phyloP scores from a whole-genome alignment of 2,329 filamentous ascomycete genomes.

The Alternaria solani region DNA sequence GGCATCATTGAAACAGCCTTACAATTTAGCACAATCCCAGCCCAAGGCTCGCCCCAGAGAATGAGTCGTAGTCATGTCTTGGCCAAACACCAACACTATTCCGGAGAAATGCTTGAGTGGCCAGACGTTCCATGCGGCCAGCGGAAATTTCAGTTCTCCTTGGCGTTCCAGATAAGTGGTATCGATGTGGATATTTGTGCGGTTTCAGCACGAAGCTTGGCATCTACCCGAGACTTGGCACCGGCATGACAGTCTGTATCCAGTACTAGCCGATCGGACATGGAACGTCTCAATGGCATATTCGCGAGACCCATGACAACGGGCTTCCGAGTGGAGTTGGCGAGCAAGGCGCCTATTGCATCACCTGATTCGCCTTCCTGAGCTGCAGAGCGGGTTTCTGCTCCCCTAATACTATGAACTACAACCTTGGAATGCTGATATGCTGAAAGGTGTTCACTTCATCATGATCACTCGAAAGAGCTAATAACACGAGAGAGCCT shows the following conservation, averaged over 20 bases:
- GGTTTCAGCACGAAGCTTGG: constrained; percentile 22
- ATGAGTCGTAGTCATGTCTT: not conserved
- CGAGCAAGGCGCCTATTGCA: not conserved
- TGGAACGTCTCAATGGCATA: not conserved
- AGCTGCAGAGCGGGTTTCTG: not conserved
- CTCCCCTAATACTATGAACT: not conserved
- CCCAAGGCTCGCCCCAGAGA: not conserved
- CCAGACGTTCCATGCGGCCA: constrained; percentile 5
- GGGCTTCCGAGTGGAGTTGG: not conserved
- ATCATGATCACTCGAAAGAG: not conserved
- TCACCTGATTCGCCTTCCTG: not conserved
- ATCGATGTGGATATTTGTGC: constrained; percentile 7
- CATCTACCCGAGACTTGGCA: constrained; percentile 9
- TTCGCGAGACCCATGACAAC: not conserved
- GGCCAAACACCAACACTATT: not conserved
- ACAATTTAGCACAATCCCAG: not conserved
- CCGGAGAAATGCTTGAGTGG: constrained; percentile 14
- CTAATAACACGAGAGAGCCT: not conserved
- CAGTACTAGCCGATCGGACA: constrained; percentile 5
- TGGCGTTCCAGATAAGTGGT: constrained; percentile 7
- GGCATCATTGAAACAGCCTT: constrained; percentile 14
- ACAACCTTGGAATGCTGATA: too few species aligned
- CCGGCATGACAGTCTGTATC: constrained; percentile 14
- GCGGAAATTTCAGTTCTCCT: constrained; percentile 11
- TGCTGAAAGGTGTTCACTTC: not conserved